Evolutionary conservation across 2,329 filamentous ascomycete species (phyloP).

Genomic region (Coniochaeta sp.): DNA sequence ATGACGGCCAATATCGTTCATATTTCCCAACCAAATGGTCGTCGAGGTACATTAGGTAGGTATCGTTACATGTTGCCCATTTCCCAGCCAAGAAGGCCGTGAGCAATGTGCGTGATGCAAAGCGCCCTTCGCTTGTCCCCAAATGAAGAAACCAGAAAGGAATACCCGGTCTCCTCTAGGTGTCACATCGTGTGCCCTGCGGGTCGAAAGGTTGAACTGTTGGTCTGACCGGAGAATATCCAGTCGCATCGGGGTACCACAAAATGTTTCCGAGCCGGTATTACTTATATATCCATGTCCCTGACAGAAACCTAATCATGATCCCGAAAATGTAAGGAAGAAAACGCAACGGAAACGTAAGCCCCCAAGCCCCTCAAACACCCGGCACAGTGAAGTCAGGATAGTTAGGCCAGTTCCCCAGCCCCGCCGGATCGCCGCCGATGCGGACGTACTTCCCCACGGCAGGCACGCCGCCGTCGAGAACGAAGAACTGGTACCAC

Average conservation of each 20-base stretch:
- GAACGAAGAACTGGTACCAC: conserved; percentile 38
- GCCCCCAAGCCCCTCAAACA: background rate
- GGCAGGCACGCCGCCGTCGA: conserved; percentile 54
- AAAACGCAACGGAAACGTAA: background rate
- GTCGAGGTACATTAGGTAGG: background rate
- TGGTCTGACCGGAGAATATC: background rate
- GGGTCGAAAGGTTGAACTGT: background rate
- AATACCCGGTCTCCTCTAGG: background rate
- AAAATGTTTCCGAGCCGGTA: too few relatives aligned
- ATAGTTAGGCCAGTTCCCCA: conserved; percentile 56
- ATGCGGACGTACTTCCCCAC: conserved; percentile 56
- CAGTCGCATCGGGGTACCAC: too few relatives aligned
- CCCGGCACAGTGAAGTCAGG: conserved; percentile 1
- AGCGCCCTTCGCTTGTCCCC: conserved; percentile 1
- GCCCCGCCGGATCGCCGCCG: conserved; percentile 52
- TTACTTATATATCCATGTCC: too few relatives aligned
- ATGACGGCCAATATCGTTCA: background rate
- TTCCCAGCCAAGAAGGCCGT: background rate
- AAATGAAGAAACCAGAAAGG: too few relatives aligned
- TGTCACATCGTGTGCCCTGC: background rate
- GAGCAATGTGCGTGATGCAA: background rate
- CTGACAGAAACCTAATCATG: too few relatives aligned
- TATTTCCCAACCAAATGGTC: background rate
- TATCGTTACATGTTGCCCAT: background rate
- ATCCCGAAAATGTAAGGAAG: background rate